Percentiles rank a stretch among this genome's conserved stretches.
These are phyloP conservation scores for Kwoniella europaea DNA, from an alignment of 768 basidiomycete species.

Conservation along the genomic window DNA sequence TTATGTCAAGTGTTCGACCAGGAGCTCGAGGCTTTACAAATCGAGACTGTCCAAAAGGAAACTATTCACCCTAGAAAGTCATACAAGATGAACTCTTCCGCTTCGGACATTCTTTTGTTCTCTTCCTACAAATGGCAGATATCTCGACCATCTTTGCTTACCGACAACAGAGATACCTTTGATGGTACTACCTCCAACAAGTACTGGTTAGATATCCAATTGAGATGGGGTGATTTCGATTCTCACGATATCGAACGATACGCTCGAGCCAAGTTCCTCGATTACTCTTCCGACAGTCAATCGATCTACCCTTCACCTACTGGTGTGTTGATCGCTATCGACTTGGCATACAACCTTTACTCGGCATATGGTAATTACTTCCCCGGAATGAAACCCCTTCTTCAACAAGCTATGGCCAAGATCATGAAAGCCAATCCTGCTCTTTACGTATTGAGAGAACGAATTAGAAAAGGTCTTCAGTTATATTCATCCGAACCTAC, in stretches of 20 bases:
- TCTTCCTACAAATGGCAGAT: slow-evolving; percentile 94
- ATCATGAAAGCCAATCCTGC: slow-evolving; percentile 99
- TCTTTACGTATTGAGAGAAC: slow-evolving; percentile 94
- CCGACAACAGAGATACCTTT: slow-evolving; percentile 91
- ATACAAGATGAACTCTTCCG: slow-evolving; percentile 99
- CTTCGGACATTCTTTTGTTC: slow-evolving; percentile 96
- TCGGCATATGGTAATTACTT: slow-evolving; percentile 99
- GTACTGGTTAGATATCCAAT: slow-evolving; percentile 89
- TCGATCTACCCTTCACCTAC: slow-evolving; percentile 99
- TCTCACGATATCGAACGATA: slow-evolving; percentile 99
- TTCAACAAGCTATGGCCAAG: slow-evolving; percentile 99
- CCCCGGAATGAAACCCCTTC: slow-evolving; percentile 96
- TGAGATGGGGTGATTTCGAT: slow-evolving; percentile 79
- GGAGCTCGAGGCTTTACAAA: slow-evolving; percentile 95
- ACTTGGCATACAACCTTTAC: slow-evolving; percentile 97
- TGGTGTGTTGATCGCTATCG: slow-evolving; percentile 98
- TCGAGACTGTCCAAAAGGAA: slow-evolving; percentile 99
- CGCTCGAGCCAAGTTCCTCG: slow-evolving; percentile 97
- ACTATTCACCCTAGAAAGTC: slow-evolving; percentile 99
- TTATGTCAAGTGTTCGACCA: slow-evolving; percentile 97
- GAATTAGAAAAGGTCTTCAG: slow-evolving; percentile 97
- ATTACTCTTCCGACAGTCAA: slow-evolving; percentile 88
- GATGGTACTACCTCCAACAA: slow-evolving; percentile 99
- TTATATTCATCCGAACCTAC: slow-evolving; percentile 99
- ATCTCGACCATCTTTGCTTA: slow-evolving; percentile 89